Evolutionary conservation across 1,284 basidiomycete genomes (phyloP), one percentile per base, ranked within the genome.

Genomic region (Irpex lacteus): DNA sequence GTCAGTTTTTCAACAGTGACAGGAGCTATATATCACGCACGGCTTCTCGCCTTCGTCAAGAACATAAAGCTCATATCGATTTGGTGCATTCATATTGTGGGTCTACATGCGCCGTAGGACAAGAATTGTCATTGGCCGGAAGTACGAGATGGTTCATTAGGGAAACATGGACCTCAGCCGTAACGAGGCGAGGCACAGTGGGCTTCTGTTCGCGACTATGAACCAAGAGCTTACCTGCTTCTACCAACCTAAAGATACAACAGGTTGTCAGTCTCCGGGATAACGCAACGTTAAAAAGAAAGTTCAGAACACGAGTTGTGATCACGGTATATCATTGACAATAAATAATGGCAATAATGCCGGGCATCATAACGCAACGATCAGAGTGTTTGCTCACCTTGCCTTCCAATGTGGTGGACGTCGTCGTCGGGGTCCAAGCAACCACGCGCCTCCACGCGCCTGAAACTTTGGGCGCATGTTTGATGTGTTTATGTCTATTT

Each of bases 1-100:
- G 56, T 61, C 34, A 54, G 47, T 9, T 38, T 26, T 54, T 53
- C 44, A 18, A 9, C 9, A 7, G 37, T 5, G 5, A 32, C 53
- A 38, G 44, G 37, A 63, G 32, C 18, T 54, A 26, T 55, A 40
- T 53, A 49, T 54, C 64, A 84, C 94, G 81, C 82, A 97, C 94
- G 87, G 83, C 80, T 92, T 92, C 81, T 99, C 96, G 73, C 91
- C 95, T 70, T 98, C 94, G 47, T 94, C 92, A 37, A 96, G 86
- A 63, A 97, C 93, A 74, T 90, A 95, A 70, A 96, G 85, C 78
- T 98, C 96, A 76, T 92, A 93, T 70, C 97, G 89, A 76, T 91
- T 90, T 7, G 96, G 96, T 59, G 95, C 95, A 80, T 99, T 99
- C 90, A 97, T 44, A 44, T 61, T 64, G 61, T 63, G 59, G 59